Evolutionary conservation across 495 filamentous ascomycete genomes (phyloP), one percentile per base, ranked within the genome.

Genomic region (Annulohypoxylon moriforme): DNA sequence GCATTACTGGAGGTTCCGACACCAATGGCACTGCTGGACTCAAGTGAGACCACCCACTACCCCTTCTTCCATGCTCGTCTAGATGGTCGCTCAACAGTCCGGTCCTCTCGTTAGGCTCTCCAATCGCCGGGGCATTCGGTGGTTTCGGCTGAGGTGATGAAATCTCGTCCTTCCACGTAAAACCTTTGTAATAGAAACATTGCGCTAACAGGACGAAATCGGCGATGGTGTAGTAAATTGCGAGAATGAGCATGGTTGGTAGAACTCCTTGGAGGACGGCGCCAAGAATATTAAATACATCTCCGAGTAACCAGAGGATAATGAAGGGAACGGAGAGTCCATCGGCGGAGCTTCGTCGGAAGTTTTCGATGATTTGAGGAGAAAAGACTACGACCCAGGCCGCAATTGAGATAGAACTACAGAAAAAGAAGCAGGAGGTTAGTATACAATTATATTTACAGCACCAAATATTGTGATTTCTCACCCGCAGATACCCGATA

Each of bases 321-420:
- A 99, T 87, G 80, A 99, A 99, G 27, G 92, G 87, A 56, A 98
- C 86, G 0, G 93, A 97, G 0, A 99, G 86, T 4, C 93, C 96
- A 76, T 98, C 92, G 47, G 94, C 93, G 33, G 92, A 96, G 69
- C 88, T 82, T 36, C 96, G 89, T 58, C 89, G 90, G 81, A 98
- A 97, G 75, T 98, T 98, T 76, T 97, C 94, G 72, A 97, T 87
- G 71, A 99, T 99, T 67, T 99, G 96, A 8, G 96, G 96, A 0
- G 94, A 94, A 83, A 97, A 99, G 38, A 99, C 96, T 27, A 98
- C 94, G 18, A 99, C 91, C 96, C 96, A 99, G 76, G 94, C 97
- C 47, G 94, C 94, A 74, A 99, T 97, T 24, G 93, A 96, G 69
- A 99, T 94, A 2, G 94, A 97, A 8, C 92, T 94, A 68, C 34